A percentile compares a stretch with the other conserved stretches of the same genome.
Evolutionary conservation across 2,329 filamentous ascomycete species (phyloP).

Genomic region (Blastomyces gilchristii): DNA sequence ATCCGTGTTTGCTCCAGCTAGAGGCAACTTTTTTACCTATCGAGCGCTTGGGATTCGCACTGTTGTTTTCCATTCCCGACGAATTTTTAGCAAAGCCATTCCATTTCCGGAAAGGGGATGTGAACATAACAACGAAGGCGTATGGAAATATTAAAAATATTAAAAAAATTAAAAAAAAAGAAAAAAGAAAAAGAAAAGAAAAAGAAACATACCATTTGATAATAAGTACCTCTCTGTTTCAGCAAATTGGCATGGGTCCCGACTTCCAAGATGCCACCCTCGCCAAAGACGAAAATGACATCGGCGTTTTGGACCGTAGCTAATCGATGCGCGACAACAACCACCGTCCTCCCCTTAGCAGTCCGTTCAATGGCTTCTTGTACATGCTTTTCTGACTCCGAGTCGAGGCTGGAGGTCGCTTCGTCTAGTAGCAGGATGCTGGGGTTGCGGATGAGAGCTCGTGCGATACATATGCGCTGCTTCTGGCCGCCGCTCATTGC

Average conservation of each 20-base stretch:
- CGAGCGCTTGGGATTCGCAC: constrained; percentile 13
- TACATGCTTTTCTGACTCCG: constrained; percentile 55
- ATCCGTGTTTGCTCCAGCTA: too few relatives aligned
- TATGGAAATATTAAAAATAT: too few relatives aligned
- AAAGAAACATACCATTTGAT: constrained; percentile 41
- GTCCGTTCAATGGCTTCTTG: constrained; percentile 59
- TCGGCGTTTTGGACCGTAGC: constrained; percentile 70
- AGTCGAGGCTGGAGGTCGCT: constrained; percentile 52
- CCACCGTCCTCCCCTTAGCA: constrained; percentile 51
- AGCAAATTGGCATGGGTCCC: constrained; percentile 52
- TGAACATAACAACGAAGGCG: neutral
- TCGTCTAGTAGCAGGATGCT: constrained; percentile 49
- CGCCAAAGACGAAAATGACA: constrained; percentile 67
- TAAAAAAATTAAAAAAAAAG: too few relatives aligned
- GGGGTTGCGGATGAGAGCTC: constrained; percentile 45
- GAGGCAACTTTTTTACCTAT: neutral
- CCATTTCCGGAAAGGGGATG: neutral
- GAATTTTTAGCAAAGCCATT: neutral
- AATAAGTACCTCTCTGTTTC: constrained; percentile 39
- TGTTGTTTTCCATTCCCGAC: neutral
- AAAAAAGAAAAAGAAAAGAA: too few relatives aligned
- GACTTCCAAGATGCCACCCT: constrained; percentile 49
- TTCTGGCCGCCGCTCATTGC: constrained; percentile 46
- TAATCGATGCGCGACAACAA: constrained; percentile 68
- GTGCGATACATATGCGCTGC: constrained; percentile 47